Percentiles rank a stretch among this genome's conserved stretches.
Evolutionary conservation across 1,139 yeast species (phyloP).

Genomic region (Zygosaccharomyces sapae): DNA sequence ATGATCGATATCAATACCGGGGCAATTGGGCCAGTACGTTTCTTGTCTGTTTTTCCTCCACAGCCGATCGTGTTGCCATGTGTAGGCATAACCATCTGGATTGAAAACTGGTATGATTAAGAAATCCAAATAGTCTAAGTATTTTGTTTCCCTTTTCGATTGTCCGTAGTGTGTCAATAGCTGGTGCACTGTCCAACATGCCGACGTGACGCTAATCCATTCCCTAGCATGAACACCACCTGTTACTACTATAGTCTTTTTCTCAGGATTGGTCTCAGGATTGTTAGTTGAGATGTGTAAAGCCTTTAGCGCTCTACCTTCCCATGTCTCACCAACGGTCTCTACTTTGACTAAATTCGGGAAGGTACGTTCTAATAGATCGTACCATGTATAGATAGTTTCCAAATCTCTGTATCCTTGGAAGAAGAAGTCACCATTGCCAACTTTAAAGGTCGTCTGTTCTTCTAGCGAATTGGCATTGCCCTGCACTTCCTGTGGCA

Average conservation of each 20-base stretch:
- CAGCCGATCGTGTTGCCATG: conserved; percentile 75
- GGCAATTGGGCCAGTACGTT: conserved; percentile 61
- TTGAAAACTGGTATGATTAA: conserved; percentile 76
- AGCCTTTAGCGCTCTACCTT: conserved; percentile 65
- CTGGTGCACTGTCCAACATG: conserved; percentile 56
- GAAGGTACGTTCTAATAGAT: conserved; percentile 50
- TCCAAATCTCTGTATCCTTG: conserved; percentile 64
- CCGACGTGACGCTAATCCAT: conserved; percentile 77
- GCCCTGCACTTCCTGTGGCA: conserved; percentile 37
- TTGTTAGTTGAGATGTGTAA: conserved; percentile 52
- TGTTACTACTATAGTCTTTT: conserved; percentile 69
- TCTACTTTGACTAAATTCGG: conserved; percentile 59
- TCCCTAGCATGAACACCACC: conserved; percentile 90
- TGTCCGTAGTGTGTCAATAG: conserved; percentile 50
- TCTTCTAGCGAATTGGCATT: conserved; percentile 35
- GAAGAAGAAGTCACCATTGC: conserved; percentile 47
- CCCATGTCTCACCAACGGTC: conserved; percentile 68
- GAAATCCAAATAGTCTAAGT: conserved; percentile 56
- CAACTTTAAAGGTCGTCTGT: conserved; percentile 9
- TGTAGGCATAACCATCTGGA: conserved; percentile 85
- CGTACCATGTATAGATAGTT: conserved; percentile 70
- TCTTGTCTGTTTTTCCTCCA: conserved; percentile 90
- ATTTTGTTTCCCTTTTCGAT: conserved; percentile 39
- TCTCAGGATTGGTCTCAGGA: conserved; percentile 45
- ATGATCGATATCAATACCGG: conserved; percentile 84